A percentile compares a stretch with the other conserved stretches of the same genome.
These are phyloP conservation scores for Fistulina hepatica DNA, from an alignment of 1,284 basidiomycete species.

Conservation along the genomic window DNA sequence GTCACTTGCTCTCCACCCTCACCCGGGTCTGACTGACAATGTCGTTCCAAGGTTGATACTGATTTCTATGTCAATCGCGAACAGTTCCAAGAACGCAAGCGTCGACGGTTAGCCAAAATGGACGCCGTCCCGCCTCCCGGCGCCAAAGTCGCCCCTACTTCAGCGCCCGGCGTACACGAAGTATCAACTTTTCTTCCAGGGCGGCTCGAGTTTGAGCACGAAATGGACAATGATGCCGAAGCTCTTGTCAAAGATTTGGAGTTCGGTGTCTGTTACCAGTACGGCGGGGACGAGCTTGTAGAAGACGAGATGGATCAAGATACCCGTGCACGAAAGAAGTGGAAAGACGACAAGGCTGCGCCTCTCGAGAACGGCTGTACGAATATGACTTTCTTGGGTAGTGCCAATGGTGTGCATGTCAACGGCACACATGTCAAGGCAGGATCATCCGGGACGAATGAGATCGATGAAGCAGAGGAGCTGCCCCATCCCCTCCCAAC, in stretches of 20 bases:
- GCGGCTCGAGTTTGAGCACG: constrained; percentile 94
- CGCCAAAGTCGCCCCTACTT: constrained; percentile 75
- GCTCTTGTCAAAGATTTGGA: constrained; percentile 94
- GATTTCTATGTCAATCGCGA: constrained; percentile 68
- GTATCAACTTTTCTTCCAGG: constrained; percentile 91
- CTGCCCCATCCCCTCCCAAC: constrained; percentile 59
- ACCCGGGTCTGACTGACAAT: constrained; percentile 5
- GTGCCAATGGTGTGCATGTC: constrained; percentile 32
- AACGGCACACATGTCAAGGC: constrained; percentile 38
- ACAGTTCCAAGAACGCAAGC: constrained; percentile 81
- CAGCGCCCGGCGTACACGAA: constrained; percentile 90
- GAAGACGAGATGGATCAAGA: constrained; percentile 66
- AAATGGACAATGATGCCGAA: constrained; percentile 94
- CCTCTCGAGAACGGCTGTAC: constrained; percentile 13
- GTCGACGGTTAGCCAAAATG: constrained; percentile 70
- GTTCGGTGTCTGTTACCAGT: constrained; percentile 80
- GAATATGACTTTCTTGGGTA: no score
- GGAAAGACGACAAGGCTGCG: constrained; percentile 49
- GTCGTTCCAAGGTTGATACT: constrained; percentile 43
- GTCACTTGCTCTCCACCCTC: constrained; percentile 14
- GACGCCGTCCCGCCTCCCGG: constrained; percentile 40
- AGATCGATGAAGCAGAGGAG: constrained; percentile 47
- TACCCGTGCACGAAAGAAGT: constrained; percentile 53
- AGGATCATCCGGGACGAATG: constrained; percentile 35
- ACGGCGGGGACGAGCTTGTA: constrained; percentile 75